Base-by-base conservation (phyloP, 352 stramenopile species). In the Phytopythium vexans region DNA sequence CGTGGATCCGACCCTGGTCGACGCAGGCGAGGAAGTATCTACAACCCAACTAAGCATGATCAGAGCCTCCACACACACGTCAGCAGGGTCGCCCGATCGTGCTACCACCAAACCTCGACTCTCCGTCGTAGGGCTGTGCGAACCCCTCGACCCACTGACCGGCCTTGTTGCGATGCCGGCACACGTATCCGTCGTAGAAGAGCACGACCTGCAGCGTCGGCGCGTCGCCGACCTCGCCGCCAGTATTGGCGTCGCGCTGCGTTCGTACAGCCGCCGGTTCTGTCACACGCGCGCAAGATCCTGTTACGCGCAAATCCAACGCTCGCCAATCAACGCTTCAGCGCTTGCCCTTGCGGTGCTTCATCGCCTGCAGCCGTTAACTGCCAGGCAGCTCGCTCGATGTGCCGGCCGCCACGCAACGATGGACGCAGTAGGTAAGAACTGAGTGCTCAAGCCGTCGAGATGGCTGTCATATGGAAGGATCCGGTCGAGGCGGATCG, bases 11-110 rank as follows among this genome's bases (percentile, higher is more conserved):
- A 36, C 78, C 78, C 36, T 72, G 59, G 60, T 82, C 69, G 1
- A 89, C 64, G 31, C 73, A 84, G 1, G 71, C 66, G 27, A 89
- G 57, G 61, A 89, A 87, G 58, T 87, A 89, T 42, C 77, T 88
- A 47, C 36, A n/a, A 8, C 2, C 34, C 14, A 55, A 11, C 21
- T 9, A 9, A 6, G 27, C 21, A n/a, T 27, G 16, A 42, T 6
- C 0, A 44, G 4, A 32, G n/a, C 10, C 8, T 36, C 8, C n/a
- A 6, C 3, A 36, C 37, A 58, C 4, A 41, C 32, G 16, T 10
- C 33, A 36, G 4, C 12, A 42, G 12, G 10, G 15, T 5, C 12
- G 1, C 39, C 15, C 12, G 12, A 12, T 14, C 6, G 41, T 6
- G 35, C 21, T 8, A 6, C 9, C 10, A 38, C 61, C 58, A 41